Base-by-base conservation (phyloP, 75 land plant genomes). In the Adiantum capillusveneris region DNA sequence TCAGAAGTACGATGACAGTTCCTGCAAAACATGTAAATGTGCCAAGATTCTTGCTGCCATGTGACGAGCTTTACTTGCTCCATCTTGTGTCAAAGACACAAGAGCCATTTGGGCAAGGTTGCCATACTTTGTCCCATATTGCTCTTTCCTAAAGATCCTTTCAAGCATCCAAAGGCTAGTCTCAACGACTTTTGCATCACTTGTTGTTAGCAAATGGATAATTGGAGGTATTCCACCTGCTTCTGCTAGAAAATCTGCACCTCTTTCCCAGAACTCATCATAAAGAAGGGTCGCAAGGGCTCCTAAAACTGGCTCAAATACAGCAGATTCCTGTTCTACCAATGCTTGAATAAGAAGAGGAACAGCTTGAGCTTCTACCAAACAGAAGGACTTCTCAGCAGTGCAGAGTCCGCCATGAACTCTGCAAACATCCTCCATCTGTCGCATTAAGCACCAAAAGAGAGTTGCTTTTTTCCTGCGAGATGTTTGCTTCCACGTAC, bases 1-100 rank as follows among this genome's bases (percentile, higher is more conserved):
- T 63, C 39, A 84, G 48, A 84, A 84, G 54, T 74, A 84, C 0
- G 87, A 74, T 12, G 87, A 84, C 52, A 81, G 87, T 11, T 74
- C 65, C 63, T 74, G 87, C 42, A 84, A 77, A 41, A 84, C 64
- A 49, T 81, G 68, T 58, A 84, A 57, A 52, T 81, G 87, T 44
- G 78, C 84, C 41, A 84, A 63, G 50, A 81, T 75, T 62, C 56
- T 67, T 30, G 87, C 87, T 13, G 87, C 84, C 30, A 68, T 17
- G 12, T 81, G 63, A 17, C 66, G 78, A 31, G 80, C 66, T 18
- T 66, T 41, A 51, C 50, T 68, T 25, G 57, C 68, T 24, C 87
- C 84, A 22, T 70, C 67, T 37, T 81, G 83, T 2, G 87, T 81
- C 54, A 84, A 54, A 43, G 78, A 80, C 17, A 78, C 76, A 34